A percentile compares a stretch with the other conserved stretches of the same genome.
Conservation (phyloP, 768 basidiomycete species). For the Tremella fuciformis region DNA sequence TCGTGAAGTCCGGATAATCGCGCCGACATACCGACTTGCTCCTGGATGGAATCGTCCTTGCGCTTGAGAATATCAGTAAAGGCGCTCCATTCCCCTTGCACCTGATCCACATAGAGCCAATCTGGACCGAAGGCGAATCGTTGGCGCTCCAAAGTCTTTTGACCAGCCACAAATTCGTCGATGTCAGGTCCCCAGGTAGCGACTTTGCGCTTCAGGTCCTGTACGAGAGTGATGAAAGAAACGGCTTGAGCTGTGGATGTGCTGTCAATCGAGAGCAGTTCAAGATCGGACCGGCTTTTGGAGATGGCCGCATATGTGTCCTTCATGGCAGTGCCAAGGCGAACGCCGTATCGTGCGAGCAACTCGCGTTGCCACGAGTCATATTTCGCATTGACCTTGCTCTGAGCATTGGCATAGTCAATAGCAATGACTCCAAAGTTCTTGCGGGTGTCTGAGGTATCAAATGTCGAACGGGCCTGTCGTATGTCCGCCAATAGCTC, state of each 20-base stretch:
- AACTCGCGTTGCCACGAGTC: constrained; percentile 98
- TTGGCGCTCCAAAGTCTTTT: constrained; percentile 95
- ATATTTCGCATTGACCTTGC: constrained; percentile 96
- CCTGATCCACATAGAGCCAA: constrained; percentile 97
- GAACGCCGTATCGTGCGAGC: constrained; percentile 82
- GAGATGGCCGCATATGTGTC: constrained; percentile 91
- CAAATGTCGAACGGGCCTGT: constrained; percentile 91
- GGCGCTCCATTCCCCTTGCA: constrained; percentile 96
- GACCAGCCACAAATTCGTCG: constrained; percentile 86
- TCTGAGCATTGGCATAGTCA: constrained; percentile 97
- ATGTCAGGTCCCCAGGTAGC: constrained; percentile 96
- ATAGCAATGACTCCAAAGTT: constrained; percentile 90
- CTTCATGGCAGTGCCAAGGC: constrained; percentile 93
- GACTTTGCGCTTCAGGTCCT: constrained; percentile 96
- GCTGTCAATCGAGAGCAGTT: constrained; percentile 94
- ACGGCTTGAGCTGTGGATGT: constrained; percentile 94
- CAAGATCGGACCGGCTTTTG: constrained; percentile 91
- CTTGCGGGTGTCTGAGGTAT: constrained; percentile 89
- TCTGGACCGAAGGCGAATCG: constrained; percentile 94
- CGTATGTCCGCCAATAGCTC: constrained; percentile 95
- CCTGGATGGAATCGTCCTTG: constrained; percentile 97
- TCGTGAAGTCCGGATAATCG: background rate
- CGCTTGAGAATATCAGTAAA: constrained; percentile 96
- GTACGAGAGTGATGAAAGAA: constrained; percentile 97
- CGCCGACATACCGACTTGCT: constrained; percentile 77